phyloP scores from a whole-genome alignment of 495 filamentous ascomycete genomes.

The Aspergillus nanangensis region DNA sequence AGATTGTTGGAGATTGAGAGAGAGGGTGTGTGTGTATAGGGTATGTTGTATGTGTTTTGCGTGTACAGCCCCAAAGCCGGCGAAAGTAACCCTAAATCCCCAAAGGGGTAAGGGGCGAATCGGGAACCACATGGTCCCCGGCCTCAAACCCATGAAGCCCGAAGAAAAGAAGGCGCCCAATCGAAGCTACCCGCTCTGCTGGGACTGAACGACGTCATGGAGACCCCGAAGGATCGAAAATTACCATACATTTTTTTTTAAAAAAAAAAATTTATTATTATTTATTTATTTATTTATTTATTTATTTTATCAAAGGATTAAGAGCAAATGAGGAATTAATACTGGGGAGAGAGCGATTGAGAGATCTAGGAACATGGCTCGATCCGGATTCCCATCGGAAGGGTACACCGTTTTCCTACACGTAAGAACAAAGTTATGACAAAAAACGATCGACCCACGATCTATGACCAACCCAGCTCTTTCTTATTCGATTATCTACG shows the following conservation, averaged over 20 bases:
- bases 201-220: background rate
- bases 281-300: too few relatives aligned
- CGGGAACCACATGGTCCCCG: constrained; percentile 23
- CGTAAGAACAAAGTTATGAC: constrained; percentile 6
- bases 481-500: background rate
- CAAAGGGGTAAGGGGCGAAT: constrained; percentile 9
- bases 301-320: too few relatives aligned
- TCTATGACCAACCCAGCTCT: background rate
- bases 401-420: constrained; percentile 8
- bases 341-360: too few relatives aligned
- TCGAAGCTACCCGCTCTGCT: background rate
- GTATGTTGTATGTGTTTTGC: background rate
- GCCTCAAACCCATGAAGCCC: constrained; percentile 10
- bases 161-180: constrained; percentile 15
- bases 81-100: constrained; percentile 6
- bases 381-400: constrained; percentile 8
- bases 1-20: too few relatives aligned
- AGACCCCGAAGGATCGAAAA: too few relatives aligned
- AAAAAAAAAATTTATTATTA: too few relatives aligned
- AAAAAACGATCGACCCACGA: constrained; percentile 8
- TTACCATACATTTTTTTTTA: background rate
- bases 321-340: too few relatives aligned
- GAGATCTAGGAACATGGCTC: too few relatives aligned
- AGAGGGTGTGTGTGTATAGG: too few relatives aligned
- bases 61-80: background rate